Evolutionary conservation across 2,329 filamentous ascomycete species (phyloP), one percentile per base, ranked within the genome.

Genomic region (Nakataea oryzae): DNA sequence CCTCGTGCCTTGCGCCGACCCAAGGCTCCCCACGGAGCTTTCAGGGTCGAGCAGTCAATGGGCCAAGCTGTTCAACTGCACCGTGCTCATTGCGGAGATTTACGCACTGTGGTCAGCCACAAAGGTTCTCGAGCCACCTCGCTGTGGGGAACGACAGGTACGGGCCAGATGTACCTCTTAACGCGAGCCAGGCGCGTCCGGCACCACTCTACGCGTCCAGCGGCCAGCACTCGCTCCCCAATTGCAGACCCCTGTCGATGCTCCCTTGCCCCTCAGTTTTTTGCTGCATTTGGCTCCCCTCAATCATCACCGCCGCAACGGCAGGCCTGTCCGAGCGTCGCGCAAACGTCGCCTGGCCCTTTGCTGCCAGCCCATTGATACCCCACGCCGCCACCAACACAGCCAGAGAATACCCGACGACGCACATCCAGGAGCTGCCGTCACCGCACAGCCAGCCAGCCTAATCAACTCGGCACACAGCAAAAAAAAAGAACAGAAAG

Each of bases 141-240:
- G 9, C 30, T n/a, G n/a, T n/a, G n/a, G n/a, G n/a, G 30, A 32
- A 8, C 30, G 3, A 8, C 30, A 32, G 30, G 30, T 12, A 8
- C 30, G 9, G 13, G 9, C 30, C 13, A 12, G 8, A 41, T 14
- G 30, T 9, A 14, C 59, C 59, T 30, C 41, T 61, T 32, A 21
- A 61, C 59, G 59, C 59, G 59, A 61, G 28, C 13, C 54, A 27
- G 54, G 24, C 59, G 59, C 59, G 59, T 57, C 17, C 1, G 60
- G 66, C 71, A 73, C 67, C 72, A 76, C 75, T 78, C 76, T 74
- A 78, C 76, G 75, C 76, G 75, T 32, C 30, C 30, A 32, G 30
- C 8, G 30, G 9, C n/a, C n/a, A n/a, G n/a, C n/a, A n/a, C n/a
- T n/a, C n/a, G n/a, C n/a, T n/a, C 70, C 60, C 47, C 50, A 60